Evolutionary conservation across 2,329 filamentous ascomycete species (phyloP).

Genomic region (Pseudopyricularia cyperi): DNA sequence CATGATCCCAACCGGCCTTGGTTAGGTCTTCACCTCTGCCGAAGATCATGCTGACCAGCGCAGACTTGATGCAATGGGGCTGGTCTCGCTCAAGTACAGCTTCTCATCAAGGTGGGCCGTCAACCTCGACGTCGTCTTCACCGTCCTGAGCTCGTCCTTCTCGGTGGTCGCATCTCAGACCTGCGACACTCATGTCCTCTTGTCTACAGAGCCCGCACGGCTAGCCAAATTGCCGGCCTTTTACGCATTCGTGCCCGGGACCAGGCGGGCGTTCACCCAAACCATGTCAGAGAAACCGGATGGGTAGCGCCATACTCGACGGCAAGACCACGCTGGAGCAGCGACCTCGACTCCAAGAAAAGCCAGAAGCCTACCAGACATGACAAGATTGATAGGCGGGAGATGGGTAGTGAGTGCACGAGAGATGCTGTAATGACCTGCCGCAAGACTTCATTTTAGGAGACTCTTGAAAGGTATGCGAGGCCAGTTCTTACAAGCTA

Average conservation of each 20-base stretch:
- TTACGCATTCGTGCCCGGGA: conserved; percentile 16
- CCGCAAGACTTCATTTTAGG: no score
- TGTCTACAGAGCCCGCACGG: conserved; percentile 16
- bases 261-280: conserved; percentile 13
- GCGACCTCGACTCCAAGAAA: no score
- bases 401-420: no score
- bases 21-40: background rate
- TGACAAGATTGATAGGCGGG: no score
- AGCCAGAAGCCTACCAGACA: no score
- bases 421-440: no score
- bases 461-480: no score
- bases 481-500: no score
- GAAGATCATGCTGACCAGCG: background rate
- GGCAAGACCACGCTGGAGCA: background rate
- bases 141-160: conserved; percentile 13
- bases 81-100: conserved; percentile 22
- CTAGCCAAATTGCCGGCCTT: conserved; percentile 19
- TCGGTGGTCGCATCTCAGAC: conserved; percentile 11
- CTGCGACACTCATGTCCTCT: conserved; percentile 24
- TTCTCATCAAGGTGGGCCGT: conserved; percentile 13
- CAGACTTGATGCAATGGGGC: conserved; percentile 18
- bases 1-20: conserved; percentile 1
- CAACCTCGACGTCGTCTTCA: conserved; percentile 19
- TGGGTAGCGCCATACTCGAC: background rate
- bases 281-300: conserved; percentile 23